Base-by-base conservation (phyloP, 164 flowering plant genomes). In the Annona squamosa region DNA sequence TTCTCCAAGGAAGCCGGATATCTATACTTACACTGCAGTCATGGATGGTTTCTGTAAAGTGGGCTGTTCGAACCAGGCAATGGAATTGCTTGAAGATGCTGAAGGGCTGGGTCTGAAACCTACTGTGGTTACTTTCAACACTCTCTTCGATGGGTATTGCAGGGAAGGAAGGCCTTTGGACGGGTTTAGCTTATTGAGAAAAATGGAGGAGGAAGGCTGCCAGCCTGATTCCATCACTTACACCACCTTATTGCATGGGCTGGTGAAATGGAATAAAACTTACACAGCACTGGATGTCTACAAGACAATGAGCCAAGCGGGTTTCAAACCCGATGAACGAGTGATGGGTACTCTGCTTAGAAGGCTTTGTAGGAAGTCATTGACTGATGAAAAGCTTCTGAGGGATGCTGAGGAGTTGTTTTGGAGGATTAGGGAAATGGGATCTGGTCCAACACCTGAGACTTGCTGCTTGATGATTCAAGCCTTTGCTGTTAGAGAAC, bases 41-140 rank as follows among this genome's bases (percentile, higher is more conserved):
- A 93, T 91, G 95, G 88, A 92, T 84, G 99, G 96, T 17, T 86
- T 91, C n/a, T 89, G 99, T 67, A 92, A 88, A 76, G 97, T 94
- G 71, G 97, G 97, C 65, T 71, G 93, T 46, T 82, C 93, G 0
- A 84, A 84, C 65, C 94, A 94, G 78, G 97, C 91, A 5, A 77
- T 81, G 86, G 95, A 88, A 65, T 75, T 94, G 82, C 88, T 91
- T 0, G 65, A 82, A 69, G 94, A 92, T 74, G 97, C 95, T 63
- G 0, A 83, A 57, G 77, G 48, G 46, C 79, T 74, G 79, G 95
- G 91, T 16, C 77, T 94, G 71, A 74, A 70, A 26, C 97, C 97
- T 3, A 87, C 61, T 74, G 89, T 77, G 46, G 87, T 90, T 45
- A 87, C 91, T 59, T 90, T 77, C 74, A 94, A 91, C 75, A 83